A percentile compares a stretch with the other conserved stretches of the same genome.
Evolutionary conservation across 1,284 basidiomycete genomes (phyloP).

Genomic region (Hymenochaete sp.): DNA sequence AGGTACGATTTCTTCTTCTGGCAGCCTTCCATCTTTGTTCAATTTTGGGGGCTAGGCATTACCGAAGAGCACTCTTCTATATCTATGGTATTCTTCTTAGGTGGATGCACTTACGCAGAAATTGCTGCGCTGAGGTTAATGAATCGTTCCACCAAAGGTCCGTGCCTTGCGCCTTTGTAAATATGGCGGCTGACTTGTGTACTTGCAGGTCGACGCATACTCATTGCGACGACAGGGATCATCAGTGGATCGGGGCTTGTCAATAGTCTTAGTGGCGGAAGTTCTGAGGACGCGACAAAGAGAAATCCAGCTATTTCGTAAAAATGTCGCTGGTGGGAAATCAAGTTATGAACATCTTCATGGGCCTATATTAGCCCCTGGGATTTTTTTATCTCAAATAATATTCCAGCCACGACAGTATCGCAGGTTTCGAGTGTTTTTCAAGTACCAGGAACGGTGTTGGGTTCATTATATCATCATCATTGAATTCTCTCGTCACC

Average conservation of each 20-base stretch:
- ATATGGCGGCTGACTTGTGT: constrained; percentile 5
- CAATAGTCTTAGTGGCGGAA: constrained; percentile 50
- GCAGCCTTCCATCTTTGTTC: constrained; percentile 1
- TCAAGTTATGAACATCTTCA: too few species aligned
- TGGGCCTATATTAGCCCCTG: too few species aligned
- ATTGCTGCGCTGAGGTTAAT: constrained; percentile 92
- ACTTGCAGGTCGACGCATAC: constrained; percentile 62
- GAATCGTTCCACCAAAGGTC: constrained; percentile 71
- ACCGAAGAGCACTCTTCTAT: constrained; percentile 49
- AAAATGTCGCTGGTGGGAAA: too few species aligned
- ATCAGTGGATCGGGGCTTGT: constrained; percentile 70
- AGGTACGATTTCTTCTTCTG: constrained; percentile 31
- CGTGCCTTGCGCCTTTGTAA: constrained; percentile 21
- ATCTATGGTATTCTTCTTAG: constrained; percentile 96
- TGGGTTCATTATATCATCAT: too few species aligned
- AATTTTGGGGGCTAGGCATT: constrained; percentile 8
- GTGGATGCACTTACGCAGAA: constrained; percentile 96
- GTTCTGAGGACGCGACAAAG: too few species aligned
- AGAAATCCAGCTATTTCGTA: too few species aligned
- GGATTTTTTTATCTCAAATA: too few species aligned
- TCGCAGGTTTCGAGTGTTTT: too few species aligned
- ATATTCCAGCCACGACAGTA: too few species aligned
- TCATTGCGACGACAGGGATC: constrained; percentile 86
- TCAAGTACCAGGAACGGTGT: too few species aligned
- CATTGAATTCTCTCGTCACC: too few species aligned